Conservation (phyloP, 139 green algal genomes). For the Edaphochlamys debaryana region DNA sequence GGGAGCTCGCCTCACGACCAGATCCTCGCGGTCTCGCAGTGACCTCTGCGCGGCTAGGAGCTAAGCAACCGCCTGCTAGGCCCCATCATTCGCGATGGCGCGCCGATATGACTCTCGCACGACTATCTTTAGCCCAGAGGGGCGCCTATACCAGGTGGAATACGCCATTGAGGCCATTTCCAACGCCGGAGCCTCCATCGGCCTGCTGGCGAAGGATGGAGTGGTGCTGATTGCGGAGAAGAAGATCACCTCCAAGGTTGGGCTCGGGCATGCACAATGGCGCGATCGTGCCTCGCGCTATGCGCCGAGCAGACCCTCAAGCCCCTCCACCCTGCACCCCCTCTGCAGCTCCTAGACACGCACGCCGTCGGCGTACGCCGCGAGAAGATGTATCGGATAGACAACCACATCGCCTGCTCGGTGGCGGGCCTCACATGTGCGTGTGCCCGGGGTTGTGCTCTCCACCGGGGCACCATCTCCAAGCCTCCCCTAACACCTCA, state of each 20-base stretch:
- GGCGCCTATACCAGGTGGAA: slow-evolving; percentile 94
- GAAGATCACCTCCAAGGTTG: slow-evolving; percentile 95
- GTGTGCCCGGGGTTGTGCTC: background rate
- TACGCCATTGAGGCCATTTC: slow-evolving; percentile 99
- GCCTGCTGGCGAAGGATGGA: slow-evolving; percentile 91
- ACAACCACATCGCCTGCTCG: slow-evolving; percentile 95
- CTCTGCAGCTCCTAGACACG: slow-evolving; percentile 89
- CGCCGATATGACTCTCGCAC: slow-evolving; percentile 96
- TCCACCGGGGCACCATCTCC: too few relatives aligned
- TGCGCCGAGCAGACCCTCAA: background rate
- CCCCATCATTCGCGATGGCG: too few relatives aligned
- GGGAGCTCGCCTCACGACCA: too few relatives aligned
- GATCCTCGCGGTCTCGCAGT: too few relatives aligned
- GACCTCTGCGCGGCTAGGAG: too few relatives aligned
- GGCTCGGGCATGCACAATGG: background rate
- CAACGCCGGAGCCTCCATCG: slow-evolving; percentile 94
- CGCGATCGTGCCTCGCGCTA: background rate
- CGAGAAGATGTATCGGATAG: slow-evolving; percentile 99
- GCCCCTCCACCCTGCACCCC: background rate
- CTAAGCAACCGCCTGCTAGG: too few relatives aligned
- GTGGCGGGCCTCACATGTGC: slow-evolving; percentile 95
- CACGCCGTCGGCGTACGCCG: slow-evolving; percentile 86
- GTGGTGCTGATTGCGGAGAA: slow-evolving; percentile 98
- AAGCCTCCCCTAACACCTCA: too few relatives aligned
- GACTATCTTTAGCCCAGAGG: slow-evolving; percentile 98